phyloP scores from a whole-genome alignment of 306 rosid genomes.

The Vicia sativa region DNA sequence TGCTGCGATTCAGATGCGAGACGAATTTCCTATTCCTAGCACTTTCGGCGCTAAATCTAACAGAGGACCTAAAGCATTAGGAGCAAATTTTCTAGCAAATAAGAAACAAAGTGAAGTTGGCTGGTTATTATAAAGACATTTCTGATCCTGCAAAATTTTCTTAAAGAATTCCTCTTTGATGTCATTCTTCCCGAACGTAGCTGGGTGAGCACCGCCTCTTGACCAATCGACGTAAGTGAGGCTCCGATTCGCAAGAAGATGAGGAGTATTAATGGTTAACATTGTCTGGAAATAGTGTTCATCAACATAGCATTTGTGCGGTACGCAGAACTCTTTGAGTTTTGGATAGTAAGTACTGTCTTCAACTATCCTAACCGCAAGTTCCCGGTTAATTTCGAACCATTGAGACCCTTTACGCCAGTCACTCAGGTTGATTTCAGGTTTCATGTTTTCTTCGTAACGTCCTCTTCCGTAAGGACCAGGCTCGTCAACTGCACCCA shows the following conservation, averaged over 20 bases:
- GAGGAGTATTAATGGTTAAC: slow-evolving; percentile 74
- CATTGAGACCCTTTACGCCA: slow-evolving; percentile 99
- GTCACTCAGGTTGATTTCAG: slow-evolving; percentile 74
- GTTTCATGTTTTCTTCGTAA: slow-evolving; percentile 72
- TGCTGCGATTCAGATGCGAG: slow-evolving; percentile 38
- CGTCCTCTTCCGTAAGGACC: slow-evolving; percentile 99
- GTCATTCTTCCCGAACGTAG: slow-evolving; percentile 87
- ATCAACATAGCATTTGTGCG: slow-evolving; percentile 87
- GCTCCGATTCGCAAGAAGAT: slow-evolving; percentile 81
- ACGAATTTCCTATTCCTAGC: slow-evolving; percentile 63
- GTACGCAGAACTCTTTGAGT: slow-evolving; percentile 72
- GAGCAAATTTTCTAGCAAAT: slow-evolving; percentile 94
- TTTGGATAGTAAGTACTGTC: slow-evolving; percentile 73
- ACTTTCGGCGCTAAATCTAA: slow-evolving; percentile 65
- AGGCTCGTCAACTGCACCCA: slow-evolving; percentile 83
- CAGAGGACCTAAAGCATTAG: slow-evolving; percentile 82
- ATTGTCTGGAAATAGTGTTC: slow-evolving; percentile 98
- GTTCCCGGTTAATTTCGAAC: slow-evolving; percentile 82
- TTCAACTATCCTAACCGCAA: slow-evolving; percentile 68
- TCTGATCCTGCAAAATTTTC: slow-evolving; percentile 56
- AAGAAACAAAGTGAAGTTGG: slow-evolving; percentile 84
- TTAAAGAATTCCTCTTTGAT: slow-evolving; percentile 76
- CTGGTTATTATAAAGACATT: slow-evolving; percentile 85
- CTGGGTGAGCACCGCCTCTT: slow-evolving; percentile 98
- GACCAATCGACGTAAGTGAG: slow-evolving; percentile 97